Evolutionary conservation across 805 yeast genomes (phyloP).

Genomic region (Vanderwaltozyma verrucispora): DNA sequence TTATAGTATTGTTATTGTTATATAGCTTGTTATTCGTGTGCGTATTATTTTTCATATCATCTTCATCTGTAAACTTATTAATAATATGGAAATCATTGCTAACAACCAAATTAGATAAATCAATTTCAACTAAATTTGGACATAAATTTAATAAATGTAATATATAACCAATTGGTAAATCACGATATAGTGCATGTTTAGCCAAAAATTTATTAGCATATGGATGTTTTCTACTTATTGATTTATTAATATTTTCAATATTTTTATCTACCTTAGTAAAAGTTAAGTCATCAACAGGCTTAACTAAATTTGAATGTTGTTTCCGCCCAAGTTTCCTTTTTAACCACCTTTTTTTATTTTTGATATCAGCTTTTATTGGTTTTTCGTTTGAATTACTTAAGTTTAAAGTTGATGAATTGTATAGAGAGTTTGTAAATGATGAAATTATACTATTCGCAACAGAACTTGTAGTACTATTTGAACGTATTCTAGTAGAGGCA

Average conservation of each 20-base stretch:
- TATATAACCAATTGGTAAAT: slow-evolving; percentile 68
- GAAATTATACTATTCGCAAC: slow-evolving; percentile 26
- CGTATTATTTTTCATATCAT: not conserved
- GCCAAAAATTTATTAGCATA: slow-evolving; percentile 46
- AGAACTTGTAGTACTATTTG: slow-evolving; percentile 23
- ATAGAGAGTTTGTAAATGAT: slow-evolving; percentile 13
- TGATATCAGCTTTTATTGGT: not conserved
- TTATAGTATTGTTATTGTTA: not conserved
- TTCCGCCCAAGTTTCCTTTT: too few relatives aligned
- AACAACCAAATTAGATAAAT: slow-evolving; percentile 52
- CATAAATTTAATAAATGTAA: slow-evolving; percentile 62
- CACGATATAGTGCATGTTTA: slow-evolving; percentile 58
- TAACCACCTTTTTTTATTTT: slow-evolving; percentile 1
- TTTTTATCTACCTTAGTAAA: not conserved
- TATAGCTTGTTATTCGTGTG: slow-evolving; percentile 1
- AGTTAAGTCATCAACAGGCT: not conserved
- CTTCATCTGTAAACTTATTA: not conserved
- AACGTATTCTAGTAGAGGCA: slow-evolving; percentile 12
- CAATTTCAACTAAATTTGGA: slow-evolving; percentile 43
- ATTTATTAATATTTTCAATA: not conserved
- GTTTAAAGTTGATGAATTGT: too few relatives aligned
- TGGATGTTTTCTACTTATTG: slow-evolving; percentile 37
- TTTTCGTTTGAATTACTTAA: not conserved
- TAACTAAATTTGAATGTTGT: too few relatives aligned
- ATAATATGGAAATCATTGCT: slow-evolving; percentile 52